Evolutionary conservation across 768 basidiomycete species (phyloP), one percentile per base, ranked within the genome.

Genomic region (Tremella mesenterica): DNA sequence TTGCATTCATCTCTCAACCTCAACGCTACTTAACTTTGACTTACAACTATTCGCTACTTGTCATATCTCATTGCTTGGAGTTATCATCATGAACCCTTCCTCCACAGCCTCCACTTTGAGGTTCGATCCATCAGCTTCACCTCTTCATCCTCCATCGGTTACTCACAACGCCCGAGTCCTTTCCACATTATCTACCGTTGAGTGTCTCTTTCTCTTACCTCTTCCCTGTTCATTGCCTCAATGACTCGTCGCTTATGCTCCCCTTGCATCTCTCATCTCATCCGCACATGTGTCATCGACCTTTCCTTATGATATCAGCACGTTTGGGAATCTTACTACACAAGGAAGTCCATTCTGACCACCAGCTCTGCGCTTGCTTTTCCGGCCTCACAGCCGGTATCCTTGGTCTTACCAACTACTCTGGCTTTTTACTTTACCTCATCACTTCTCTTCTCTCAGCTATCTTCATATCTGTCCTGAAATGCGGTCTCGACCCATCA

Each of bases 301-400:
- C 79, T 67, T 86, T 87, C 68, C 76, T 79, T 18, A 52, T 36
- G 14, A 41, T n/a, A 10, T 8, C 38, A n/a, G n/a, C n/a, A n/a
- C n/a, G n/a, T n/a, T n/a, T n/a, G n/a, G n/a, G n/a, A n/a, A n/a
- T n/a, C n/a, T n/a, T n/a, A n/a, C n/a, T n/a, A n/a, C n/a, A n/a
- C n/a, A n/a, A n/a, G n/a, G 26, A 48, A 12, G n/a, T 33, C 10
- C 20, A 20, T 31, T 18, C 30, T 43, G 33, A 34, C 26, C 47
- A n/a, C n/a, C n/a, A 70, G 68, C 71, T 90, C 33, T 81, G 86
- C 8, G 77, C 88, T 8, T 88, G 85, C 73, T 87, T 90, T 65
- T 81, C 88, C 18, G 91, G 91, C 34, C 85, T 88, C 0, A 83
- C 83, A 1, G 87, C 90, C 0, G 91, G 91, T 26, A 83, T 91